Evolutionary conservation across 805 yeast species (phyloP).

Genomic region (Saturnispora serradocipensis): DNA sequence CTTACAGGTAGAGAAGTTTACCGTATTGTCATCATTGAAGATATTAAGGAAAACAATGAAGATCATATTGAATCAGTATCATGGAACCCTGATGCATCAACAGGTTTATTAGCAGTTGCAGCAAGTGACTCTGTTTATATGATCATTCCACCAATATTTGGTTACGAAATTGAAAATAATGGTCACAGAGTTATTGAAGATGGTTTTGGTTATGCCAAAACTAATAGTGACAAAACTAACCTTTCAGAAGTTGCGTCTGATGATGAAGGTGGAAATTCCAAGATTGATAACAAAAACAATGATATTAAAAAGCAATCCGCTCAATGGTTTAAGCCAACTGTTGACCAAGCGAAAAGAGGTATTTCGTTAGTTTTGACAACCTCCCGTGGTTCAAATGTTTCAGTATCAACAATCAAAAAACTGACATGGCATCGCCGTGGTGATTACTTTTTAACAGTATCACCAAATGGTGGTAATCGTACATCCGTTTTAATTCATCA

Average conservation of each 20-base stretch:
- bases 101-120: constrained; percentile 76
- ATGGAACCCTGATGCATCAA: constrained; percentile 77
- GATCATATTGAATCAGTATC: constrained; percentile 74
- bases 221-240: constrained; percentile 23
- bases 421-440: constrained; percentile 96
- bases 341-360: constrained; percentile 51
- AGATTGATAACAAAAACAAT: constrained; percentile 15
- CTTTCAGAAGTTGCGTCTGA: constrained; percentile 29
- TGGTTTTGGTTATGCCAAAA: constrained; percentile 79
- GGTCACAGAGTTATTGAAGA: constrained; percentile 73
- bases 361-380: constrained; percentile 63
- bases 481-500: constrained; percentile 91
- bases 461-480: constrained; percentile 78
- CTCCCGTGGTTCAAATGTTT: constrained; percentile 27
- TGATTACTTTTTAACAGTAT: constrained; percentile 91
- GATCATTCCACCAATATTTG: constrained; percentile 85
- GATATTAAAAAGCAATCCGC: constrained; percentile 43
- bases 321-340: constrained; percentile 76
- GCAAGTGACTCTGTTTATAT: constrained; percentile 76
- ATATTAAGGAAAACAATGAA: constrained; percentile 46
- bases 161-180: constrained; percentile 73
- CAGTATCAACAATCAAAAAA: constrained; percentile 60
- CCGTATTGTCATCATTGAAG: constrained; percentile 39
- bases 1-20: constrained; percentile 90
- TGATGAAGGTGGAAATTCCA: constrained; percentile 32